Conservation (phyloP, 2,329 filamentous ascomycete species). For the Dothideomycetidae sp. region DNA sequence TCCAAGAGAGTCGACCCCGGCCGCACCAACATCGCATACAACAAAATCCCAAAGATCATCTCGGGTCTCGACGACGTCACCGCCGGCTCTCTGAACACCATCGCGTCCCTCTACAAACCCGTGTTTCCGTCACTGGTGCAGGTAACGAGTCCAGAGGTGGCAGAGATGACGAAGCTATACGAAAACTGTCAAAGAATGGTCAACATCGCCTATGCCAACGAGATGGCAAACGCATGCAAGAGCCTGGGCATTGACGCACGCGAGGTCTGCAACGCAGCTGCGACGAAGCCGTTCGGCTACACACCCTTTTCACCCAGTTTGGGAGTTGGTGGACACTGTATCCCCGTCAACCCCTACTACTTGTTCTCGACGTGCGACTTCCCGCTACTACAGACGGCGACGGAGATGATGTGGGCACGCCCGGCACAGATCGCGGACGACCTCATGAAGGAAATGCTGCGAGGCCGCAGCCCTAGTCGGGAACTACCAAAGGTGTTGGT, state of each 20-base stretch:
- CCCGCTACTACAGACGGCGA: too few species aligned
- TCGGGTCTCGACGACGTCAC: constrained; percentile 32
- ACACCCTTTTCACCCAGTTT: constrained; percentile 33
- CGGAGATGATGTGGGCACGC: too few species aligned
- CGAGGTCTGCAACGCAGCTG: constrained; percentile 37
- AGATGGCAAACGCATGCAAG: constrained; percentile 41
- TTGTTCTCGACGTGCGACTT: too few species aligned
- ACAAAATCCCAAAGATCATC: constrained; percentile 38
- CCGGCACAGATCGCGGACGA: too few species aligned
- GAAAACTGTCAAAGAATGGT: constrained; percentile 45
- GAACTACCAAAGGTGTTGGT: too few species aligned
- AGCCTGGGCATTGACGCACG: constrained; percentile 35
- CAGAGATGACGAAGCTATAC: constrained; percentile 44
- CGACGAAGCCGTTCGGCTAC: constrained; percentile 37
- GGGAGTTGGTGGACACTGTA: constrained; percentile 42
- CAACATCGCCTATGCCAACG: constrained; percentile 41
- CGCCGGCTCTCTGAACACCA: constrained; percentile 32
- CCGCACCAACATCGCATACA: constrained; percentile 26
- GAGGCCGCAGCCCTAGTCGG: too few species aligned
- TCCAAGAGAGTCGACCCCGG: constrained; percentile 41
- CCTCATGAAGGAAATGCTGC: too few species aligned
- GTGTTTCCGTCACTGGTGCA: constrained; percentile 35
- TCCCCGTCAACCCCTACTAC: constrained; percentile 43
- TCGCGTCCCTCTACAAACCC: constrained; percentile 27
- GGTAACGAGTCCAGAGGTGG: constrained; percentile 39